phyloP scores from a whole-genome alignment of 2,329 filamentous ascomycete species.

The Trichoderma breve region DNA sequence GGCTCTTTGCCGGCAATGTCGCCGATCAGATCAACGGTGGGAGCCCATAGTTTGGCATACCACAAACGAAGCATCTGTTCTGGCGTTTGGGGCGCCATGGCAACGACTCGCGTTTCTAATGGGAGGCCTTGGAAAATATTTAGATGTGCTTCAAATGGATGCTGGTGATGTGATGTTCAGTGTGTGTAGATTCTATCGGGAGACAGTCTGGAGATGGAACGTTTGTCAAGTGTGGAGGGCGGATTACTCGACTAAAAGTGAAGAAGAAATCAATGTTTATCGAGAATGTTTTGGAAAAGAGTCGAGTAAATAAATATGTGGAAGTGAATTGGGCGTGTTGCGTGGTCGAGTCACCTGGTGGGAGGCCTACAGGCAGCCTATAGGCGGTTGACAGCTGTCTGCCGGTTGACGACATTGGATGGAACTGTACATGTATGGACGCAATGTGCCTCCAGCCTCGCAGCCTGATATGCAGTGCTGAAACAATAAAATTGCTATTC shows the following conservation, averaged over 20 bases:
- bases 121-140: not conserved
- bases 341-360: not conserved
- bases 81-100: not conserved
- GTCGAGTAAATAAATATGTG: not conserved
- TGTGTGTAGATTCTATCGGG: not conserved
- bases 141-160: not conserved
- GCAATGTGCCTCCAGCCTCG: not conserved
- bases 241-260: not conserved
- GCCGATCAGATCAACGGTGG: constrained; percentile 64
- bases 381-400: not conserved
- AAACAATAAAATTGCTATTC: not conserved
- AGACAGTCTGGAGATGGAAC: not conserved
- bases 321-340: not conserved
- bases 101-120: not conserved
- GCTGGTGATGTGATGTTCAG: not conserved
- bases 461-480: not conserved
- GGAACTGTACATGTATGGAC: too few relatives aligned
- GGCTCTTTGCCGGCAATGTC: constrained; percentile 73
- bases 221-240: not conserved
- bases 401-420: not conserved
- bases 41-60: constrained; percentile 24
- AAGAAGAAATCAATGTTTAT: not conserved
- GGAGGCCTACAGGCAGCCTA: not conserved
- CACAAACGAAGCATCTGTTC: not conserved
- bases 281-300: not conserved